These are phyloP conservation scores for Pugionium cornutum DNA, from an alignment of 345 rosid genomes.

Conservation along the genomic window DNA sequence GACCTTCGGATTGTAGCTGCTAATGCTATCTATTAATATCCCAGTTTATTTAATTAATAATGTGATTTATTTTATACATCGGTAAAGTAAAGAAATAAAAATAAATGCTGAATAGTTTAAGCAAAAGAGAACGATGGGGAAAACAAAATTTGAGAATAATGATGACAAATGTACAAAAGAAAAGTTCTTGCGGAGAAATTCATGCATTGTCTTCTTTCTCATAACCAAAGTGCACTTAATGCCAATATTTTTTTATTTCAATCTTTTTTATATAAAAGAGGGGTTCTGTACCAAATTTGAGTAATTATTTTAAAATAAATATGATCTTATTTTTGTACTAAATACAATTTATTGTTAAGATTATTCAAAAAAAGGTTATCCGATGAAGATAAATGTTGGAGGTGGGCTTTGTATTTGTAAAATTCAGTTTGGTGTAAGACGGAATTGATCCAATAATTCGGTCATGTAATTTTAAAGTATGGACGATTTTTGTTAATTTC, in stretches of 20 bases:
- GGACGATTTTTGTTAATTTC: too few species aligned
- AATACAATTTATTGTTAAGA: too few species aligned
- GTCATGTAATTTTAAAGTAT: too few species aligned
- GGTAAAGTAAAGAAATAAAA: not conserved
- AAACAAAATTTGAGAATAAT: conserved; percentile 23
- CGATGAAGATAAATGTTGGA: too few species aligned
- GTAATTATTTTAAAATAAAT: too few species aligned
- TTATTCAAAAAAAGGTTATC: too few species aligned
- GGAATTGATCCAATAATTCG: too few species aligned
- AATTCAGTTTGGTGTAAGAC: too few species aligned
- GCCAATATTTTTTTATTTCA: not conserved
- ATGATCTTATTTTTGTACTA: too few species aligned
- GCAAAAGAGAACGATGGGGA: not conserved
- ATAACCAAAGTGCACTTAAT: not conserved
- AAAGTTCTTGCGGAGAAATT: conserved; percentile 19
- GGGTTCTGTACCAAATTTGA: too few species aligned
- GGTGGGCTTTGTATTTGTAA: too few species aligned
- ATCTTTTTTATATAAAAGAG: too few species aligned
- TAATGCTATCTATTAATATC: conserved; percentile 9
- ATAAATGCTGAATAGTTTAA: not conserved
- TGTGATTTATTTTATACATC: not conserved
- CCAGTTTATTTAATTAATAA: not conserved
- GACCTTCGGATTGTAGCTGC: not conserved
- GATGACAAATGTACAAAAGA: conserved; percentile 33
- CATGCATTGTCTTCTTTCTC: conserved; percentile 26